Evolutionary conservation across 2,329 filamentous ascomycete species (phyloP).

Genomic region (Beauveria sp.): DNA sequence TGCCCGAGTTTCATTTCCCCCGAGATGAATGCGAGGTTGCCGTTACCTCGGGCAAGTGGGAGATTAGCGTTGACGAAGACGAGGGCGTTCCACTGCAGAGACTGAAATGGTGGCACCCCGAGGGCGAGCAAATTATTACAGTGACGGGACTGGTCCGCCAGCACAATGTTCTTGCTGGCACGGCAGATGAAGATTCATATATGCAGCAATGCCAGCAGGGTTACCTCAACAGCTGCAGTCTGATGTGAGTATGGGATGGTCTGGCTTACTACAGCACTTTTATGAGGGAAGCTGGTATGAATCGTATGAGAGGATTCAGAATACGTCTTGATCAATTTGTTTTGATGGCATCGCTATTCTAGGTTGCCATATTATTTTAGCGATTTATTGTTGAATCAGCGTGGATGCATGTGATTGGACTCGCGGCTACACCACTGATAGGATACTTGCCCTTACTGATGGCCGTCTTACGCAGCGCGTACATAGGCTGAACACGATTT

Average conservation of each 20-base stretch:
- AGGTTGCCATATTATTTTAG: background rate
- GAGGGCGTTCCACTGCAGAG: conserved; percentile 64
- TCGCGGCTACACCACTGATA: background rate
- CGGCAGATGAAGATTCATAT: conserved; percentile 69
- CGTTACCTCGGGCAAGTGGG: conserved; percentile 83
- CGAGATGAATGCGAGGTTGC: conserved; percentile 62
- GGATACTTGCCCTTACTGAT: background rate
- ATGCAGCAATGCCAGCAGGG: conserved; percentile 57
- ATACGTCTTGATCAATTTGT: background rate
- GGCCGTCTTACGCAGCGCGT: background rate
- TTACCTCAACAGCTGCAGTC: conserved; percentile 38
- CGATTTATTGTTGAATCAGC: background rate
- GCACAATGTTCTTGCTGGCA: conserved; percentile 47
- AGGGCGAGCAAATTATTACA: conserved; percentile 72
- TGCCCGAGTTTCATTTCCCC: conserved; percentile 91
- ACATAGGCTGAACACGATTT: background rate
- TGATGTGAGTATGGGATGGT: conserved; percentile 39
- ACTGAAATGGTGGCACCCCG: conserved; percentile 87
- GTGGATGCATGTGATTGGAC: background rate
- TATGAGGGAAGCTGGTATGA: background rate
- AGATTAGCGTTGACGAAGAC: conserved; percentile 65
- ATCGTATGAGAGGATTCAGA: background rate
- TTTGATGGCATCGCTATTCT: background rate
- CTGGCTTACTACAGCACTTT: background rate
- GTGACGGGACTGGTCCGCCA: conserved; percentile 66